phyloP scores from a whole-genome alignment of 1,284 basidiomycete genomes.

The Bjerkandera adusta region DNA sequence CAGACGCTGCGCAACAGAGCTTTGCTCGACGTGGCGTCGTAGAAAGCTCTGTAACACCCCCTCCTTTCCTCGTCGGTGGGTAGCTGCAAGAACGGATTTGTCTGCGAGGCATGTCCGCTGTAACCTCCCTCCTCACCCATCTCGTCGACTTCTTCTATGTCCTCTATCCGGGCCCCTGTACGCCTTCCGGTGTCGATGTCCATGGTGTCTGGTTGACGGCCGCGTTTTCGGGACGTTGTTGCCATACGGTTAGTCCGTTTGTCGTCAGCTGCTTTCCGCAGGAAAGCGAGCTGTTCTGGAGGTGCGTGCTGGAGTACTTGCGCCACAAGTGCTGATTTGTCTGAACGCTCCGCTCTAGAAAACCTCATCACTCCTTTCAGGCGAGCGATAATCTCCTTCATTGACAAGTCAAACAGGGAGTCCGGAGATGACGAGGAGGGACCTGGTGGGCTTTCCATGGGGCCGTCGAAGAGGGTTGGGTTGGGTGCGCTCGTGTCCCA shows the following conservation, averaged over 20 bases:
- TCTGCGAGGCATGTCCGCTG: background rate
- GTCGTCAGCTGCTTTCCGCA: background rate
- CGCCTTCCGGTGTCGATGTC: too few relatives aligned
- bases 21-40: constrained; percentile 20
- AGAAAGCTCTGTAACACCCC: constrained; percentile 18
- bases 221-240: too few relatives aligned
- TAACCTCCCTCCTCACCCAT: background rate
- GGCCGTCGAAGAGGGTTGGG: too few relatives aligned
- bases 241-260: background rate
- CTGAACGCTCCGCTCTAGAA: background rate
- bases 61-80: constrained; percentile 14
- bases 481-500: too few relatives aligned
- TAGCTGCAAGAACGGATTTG: background rate
- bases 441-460: background rate
- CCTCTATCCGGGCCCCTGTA: too few relatives aligned
- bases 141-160: background rate
- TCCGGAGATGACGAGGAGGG: background rate
- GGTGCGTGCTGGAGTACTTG: background rate
- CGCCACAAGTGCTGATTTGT: background rate
- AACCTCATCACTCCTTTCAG: background rate
- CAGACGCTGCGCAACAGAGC: constrained; percentile 18
- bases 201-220: too few relatives aligned
- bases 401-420: background rate
- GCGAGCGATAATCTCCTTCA: background rate
- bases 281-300: background rate